Conservation (phyloP, 768 basidiomycete genomes). For the Mycena rebaudengoi region DNA sequence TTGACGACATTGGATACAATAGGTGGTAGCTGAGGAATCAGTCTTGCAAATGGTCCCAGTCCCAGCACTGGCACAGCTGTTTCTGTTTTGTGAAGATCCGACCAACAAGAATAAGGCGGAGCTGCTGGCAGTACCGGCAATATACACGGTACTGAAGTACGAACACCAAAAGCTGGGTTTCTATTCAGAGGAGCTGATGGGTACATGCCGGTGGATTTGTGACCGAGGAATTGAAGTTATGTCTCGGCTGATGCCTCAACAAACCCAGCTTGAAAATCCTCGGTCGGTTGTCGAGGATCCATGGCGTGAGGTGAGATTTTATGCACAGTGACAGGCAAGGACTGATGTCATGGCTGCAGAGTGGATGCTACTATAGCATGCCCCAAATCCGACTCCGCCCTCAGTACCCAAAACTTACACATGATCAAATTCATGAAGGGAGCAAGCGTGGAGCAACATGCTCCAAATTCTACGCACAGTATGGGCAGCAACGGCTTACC, state of each 20-base stretch:
- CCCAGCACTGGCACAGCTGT: neutral
- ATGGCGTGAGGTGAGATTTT: too few species aligned
- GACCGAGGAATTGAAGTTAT: too few species aligned
- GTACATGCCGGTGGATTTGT: too few species aligned
- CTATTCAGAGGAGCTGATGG: too few species aligned
- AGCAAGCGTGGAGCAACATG: conserved; percentile 26
- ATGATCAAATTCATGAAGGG: conserved; percentile 29
- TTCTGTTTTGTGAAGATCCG: neutral
- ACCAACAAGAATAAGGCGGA: neutral
- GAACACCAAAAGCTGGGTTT: too few species aligned
- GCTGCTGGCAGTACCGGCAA: neutral
- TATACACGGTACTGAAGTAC: neutral
- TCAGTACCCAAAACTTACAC: conserved; percentile 33
- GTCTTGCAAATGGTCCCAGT: neutral
- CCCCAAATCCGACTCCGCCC: conserved; percentile 39
- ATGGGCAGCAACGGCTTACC: conserved; percentile 34
- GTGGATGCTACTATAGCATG: conserved; percentile 40
- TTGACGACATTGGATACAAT: neutral
- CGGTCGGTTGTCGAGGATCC: too few species aligned
- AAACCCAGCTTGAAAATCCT: too few species aligned
- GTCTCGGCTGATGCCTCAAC: too few species aligned
- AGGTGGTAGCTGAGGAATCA: neutral
- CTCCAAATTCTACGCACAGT: conserved; percentile 38
- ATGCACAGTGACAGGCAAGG: too few species aligned
- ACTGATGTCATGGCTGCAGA: too few species aligned